Evolutionary conservation across 805 yeast species (phyloP), one percentile per base, ranked within the genome.

Genomic region (Yamadazyma endophytica): DNA sequence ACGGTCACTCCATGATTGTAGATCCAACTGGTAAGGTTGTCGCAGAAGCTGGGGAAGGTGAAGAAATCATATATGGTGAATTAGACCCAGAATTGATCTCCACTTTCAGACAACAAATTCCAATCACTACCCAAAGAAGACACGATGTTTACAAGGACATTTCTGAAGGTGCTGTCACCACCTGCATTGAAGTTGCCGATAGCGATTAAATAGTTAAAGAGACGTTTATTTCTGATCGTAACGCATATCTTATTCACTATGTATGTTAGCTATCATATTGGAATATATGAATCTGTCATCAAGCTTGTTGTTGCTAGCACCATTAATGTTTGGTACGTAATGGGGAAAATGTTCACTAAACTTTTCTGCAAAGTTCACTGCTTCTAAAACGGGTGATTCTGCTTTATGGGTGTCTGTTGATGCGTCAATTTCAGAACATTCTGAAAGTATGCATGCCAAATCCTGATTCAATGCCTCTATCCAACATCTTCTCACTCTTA

Each of bases 41-140:
- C 15, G 75, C 74, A 5, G 89, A 84, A 50, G 89, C 92, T 1
- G 90, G 82, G 8, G 87, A 80, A 43, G 79, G 69, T 11, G 95
- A 86, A 56, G 84, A 75, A 44, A 79, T 83, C 39, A 69, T 84
- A 4, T 81, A 76, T 48, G 87, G 88, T 4, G 85, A 77, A 43
- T 62, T 87, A 36, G 82, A 82, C 35, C 83, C 85, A 3, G 75
- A 64, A 9, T 54, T 61, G 11, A 64, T 86, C 33, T 69, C 65
- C 2, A 61, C 64, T 16, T 77, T 78, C 19, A 76, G 95, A 49
- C 56, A 59, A 13, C 76, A 78, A 6, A 80, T 84, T 38, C 94
- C 95, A 5, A 75, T 84, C 13, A 68, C 75, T 14, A 50, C 56
- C 15, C 95, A 84, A 58, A 68, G 92, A 47, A 66, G 94, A 48